Base-by-base conservation (phyloP, 805 yeast genomes). In the Ogataea nakhonphanomensis region DNA sequence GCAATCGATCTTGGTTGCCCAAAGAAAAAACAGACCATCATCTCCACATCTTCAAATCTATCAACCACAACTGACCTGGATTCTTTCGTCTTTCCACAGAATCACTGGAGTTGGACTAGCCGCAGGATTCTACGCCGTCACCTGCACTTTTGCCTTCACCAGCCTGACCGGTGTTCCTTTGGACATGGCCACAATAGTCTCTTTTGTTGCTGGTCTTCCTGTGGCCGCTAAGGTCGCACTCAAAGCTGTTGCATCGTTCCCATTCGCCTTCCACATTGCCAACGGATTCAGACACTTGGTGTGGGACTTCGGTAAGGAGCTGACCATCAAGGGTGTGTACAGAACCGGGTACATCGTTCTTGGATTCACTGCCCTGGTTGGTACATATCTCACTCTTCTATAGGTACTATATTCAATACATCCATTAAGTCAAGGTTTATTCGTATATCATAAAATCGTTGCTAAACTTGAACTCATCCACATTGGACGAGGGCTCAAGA, bases 11-110 rank as follows among this genome's bases (percentile, higher is more conserved):
- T 74, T 91, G 47, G 73, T 78, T 41, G 79, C 80, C 39, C 98
- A 91, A 72, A 80, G 99, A 66, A 76, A 72, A 51, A 76, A 79
- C 69, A 82, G 99, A 69, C 98, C 98, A 25, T 67, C 76, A 11
- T 88, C 96, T 23, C 98, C 98, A 41, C 95, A 91, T 64, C 73
- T 91, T 59, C 69, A 80, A 46, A 90, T 93, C 61, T 91, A 91
- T 71, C 74, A 90, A 70, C 95, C 95, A 31, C 97, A 93, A 70
- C 61, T 91, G 50, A 86, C 98, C 17, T 77, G 84, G 84, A 67
- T 76, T 46, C 61, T 93, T 59, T 89, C 97, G 5, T 70, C 82
- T 17, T 64, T 83, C 49, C 98, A 91, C 68, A 82, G 99, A 74
- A 66, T 91, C 56, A 76, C 93, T 34, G 96, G 97, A 63, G 84